These are phyloP conservation scores for Tricholoma bakamatsutake DNA, from an alignment of 768 basidiomycete genomes.

Conservation along the genomic window DNA sequence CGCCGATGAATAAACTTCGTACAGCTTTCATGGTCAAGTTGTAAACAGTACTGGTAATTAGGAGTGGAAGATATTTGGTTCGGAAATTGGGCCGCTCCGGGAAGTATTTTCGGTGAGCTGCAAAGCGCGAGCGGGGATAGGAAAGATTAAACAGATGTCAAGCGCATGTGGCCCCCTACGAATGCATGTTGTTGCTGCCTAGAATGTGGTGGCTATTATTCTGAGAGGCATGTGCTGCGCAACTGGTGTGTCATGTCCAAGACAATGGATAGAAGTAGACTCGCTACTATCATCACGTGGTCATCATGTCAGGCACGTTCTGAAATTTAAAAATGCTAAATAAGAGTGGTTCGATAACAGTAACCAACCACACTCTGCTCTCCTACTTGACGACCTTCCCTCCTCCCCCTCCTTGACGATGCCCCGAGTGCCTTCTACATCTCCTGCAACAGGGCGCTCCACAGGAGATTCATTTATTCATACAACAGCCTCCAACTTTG, in stretches of 20 bases:
- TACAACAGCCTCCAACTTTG: conserved; percentile 62
- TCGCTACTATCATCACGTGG: neutral
- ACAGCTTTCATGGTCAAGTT: too few species aligned
- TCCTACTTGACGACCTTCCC: neutral
- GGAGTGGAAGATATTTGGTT: too few species aligned
- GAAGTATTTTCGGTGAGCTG: too few species aligned
- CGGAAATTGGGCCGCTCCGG: too few species aligned
- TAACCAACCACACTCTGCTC: neutral
- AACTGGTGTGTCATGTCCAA: too few species aligned
- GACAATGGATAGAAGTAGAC: too few species aligned
- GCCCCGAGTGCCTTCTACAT: conserved; percentile 50
- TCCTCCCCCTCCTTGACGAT: conserved; percentile 25
- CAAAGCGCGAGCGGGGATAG: neutral
- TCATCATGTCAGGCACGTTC: neutral
- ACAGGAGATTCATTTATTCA: conserved; percentile 50
- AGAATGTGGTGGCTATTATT: too few species aligned
- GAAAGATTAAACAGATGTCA: neutral
- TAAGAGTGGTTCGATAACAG: neutral
- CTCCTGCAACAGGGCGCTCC: conserved; percentile 50
- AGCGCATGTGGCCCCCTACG: too few species aligned
- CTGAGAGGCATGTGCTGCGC: too few species aligned
- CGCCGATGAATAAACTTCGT: too few species aligned
- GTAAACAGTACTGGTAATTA: too few species aligned
- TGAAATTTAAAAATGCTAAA: neutral
- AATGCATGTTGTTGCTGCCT: too few species aligned